Evolutionary conservation across 129 eudicot genomes (phyloP).

Genomic region (Flaveria brownii): DNA sequence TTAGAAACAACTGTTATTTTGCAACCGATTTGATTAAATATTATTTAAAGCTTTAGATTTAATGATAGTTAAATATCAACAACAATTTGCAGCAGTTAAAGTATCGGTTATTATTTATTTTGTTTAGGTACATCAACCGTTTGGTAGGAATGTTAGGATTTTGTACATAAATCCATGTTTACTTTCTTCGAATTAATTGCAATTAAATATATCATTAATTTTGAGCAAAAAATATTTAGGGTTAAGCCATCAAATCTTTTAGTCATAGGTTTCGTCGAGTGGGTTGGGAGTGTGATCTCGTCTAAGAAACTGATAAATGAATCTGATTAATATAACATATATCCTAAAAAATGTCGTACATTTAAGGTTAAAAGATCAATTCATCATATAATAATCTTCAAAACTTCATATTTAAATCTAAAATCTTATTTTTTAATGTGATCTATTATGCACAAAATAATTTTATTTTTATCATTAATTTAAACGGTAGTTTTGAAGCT

Average conservation of each 20-base stretch:
- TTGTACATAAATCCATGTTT: slow-evolving; percentile 1
- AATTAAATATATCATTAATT: not conserved
- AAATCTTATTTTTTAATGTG: no score
- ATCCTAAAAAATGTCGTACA: no score
- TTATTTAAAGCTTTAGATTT: not conserved
- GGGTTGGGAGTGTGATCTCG: no score
- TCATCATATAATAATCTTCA: no score
- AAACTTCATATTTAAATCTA: no score
- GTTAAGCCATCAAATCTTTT: no score
- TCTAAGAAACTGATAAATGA: no score
- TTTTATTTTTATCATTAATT: not conserved
- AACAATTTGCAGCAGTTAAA: slow-evolving; percentile 16
- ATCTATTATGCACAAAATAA: no score
- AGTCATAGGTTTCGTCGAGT: no score
- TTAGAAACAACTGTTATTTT: not conserved
- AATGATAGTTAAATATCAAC: slow-evolving; percentile 7
- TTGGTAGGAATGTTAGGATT: slow-evolving; percentile 31
- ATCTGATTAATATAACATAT: no score
- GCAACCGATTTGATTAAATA: not conserved
- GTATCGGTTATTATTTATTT: slow-evolving; percentile 21
- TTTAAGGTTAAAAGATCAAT: no score
- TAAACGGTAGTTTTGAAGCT: not conserved
- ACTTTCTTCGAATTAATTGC: not conserved
- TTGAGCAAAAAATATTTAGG: no score
- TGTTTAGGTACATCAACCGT: slow-evolving; percentile 41